Evolutionary conservation across 108 stramenopile species (phyloP).

Genomic region (Epithemia pelagica): DNA sequence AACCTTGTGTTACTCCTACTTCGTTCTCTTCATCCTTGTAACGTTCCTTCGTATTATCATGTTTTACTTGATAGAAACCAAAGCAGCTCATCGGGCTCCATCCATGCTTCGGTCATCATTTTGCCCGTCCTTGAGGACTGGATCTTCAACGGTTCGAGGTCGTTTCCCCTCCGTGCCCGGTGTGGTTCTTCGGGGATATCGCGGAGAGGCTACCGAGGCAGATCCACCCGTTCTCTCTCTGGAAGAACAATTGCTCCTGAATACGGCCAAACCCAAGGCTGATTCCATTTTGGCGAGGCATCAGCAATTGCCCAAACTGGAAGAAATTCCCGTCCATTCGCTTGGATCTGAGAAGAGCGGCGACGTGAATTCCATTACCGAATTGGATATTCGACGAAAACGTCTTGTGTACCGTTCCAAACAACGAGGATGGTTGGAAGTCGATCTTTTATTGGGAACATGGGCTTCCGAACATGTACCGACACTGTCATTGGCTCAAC

Average conservation of each 20-base stretch:
- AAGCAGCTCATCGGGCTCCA: too few relatives aligned
- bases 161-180: too few relatives aligned
- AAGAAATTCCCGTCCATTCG: conserved; percentile 20
- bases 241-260: conserved; percentile 58
- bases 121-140: too few relatives aligned
- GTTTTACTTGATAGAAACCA: too few relatives aligned
- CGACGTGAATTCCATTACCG: conserved; percentile 25
- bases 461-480: conserved; percentile 94
- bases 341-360: not conserved
- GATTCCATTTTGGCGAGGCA: conserved; percentile 64
- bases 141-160: too few relatives aligned
- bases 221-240: conserved; percentile 18
- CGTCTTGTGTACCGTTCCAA: conserved; percentile 94
- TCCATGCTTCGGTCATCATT: too few relatives aligned
- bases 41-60: too few relatives aligned
- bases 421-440: conserved; percentile 98
- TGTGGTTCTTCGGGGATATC: conserved; percentile 67
- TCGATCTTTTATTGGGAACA: conserved; percentile 95
- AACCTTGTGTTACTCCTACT: too few relatives aligned
- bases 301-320: conserved; percentile 43
- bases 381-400: conserved; percentile 75
- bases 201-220: conserved; percentile 63
- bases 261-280: conserved; percentile 51
- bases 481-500: conserved; percentile 48
- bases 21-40: too few relatives aligned